Evolutionary conservation across 2,329 filamentous ascomycete genomes (phyloP).

Genomic region (Diaporthe aspalathi): DNA sequence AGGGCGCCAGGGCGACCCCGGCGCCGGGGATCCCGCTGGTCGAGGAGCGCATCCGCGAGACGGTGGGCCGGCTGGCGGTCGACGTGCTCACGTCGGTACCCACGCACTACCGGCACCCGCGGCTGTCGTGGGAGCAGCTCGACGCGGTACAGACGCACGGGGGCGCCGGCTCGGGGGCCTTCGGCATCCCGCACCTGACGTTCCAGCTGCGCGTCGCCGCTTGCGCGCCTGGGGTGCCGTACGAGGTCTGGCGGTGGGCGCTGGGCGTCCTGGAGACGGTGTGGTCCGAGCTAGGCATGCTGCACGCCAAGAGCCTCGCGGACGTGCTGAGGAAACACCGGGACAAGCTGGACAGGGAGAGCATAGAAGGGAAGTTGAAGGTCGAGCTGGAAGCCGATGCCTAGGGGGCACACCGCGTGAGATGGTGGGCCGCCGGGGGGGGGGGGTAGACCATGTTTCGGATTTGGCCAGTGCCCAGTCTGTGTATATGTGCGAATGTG

Average conservation of each 20-base stretch:
- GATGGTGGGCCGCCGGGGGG: no score
- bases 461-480: not conserved
- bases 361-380: slow-evolving; percentile 38
- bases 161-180: slow-evolving; percentile 58
- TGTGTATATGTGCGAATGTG: slow-evolving; percentile 5
- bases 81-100: slow-evolving; percentile 60
- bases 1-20: slow-evolving; percentile 44
- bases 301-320: slow-evolving; percentile 58
- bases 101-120: slow-evolving; percentile 64
- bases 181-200: slow-evolving; percentile 60
- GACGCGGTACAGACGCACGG: slow-evolving; percentile 50
- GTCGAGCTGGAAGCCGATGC: slow-evolving; percentile 4
- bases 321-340: slow-evolving; percentile 47
- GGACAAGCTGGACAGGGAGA: slow-evolving; percentile 39
- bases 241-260: slow-evolving; percentile 57
- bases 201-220: slow-evolving; percentile 61
- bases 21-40: slow-evolving; percentile 40
- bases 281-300: slow-evolving; percentile 64
- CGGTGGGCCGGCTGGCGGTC: slow-evolving; percentile 53
- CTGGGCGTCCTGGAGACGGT: slow-evolving; percentile 59
- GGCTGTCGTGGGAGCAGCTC: slow-evolving; percentile 46
- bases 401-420: not conserved
- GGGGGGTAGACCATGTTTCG: not conserved
- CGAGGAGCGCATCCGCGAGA: slow-evolving; percentile 48
- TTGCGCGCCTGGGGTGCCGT: slow-evolving; percentile 59